Evolutionary conservation across 2,329 filamentous ascomycete genomes (phyloP).

Genomic region (Juglanconis oblonga): DNA sequence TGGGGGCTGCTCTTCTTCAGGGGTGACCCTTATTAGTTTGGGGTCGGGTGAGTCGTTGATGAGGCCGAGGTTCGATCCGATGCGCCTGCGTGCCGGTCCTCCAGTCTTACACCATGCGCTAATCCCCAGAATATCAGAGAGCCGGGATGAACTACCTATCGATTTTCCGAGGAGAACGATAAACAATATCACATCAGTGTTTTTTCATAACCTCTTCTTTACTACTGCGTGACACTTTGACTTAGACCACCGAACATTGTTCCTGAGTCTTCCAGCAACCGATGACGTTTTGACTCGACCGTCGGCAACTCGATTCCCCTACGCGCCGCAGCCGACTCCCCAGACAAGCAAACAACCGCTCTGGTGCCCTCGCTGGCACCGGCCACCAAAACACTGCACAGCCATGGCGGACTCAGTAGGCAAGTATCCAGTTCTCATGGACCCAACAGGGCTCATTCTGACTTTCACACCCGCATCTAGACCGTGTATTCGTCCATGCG

Average conservation of each 20-base stretch:
- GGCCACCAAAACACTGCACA: conserved; percentile 2
- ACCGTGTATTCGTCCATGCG: conserved; percentile 97
- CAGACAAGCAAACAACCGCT: conserved; percentile 2
- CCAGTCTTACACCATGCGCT: conserved; percentile 12
- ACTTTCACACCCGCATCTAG: conserved; percentile 43
- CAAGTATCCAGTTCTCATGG: conserved; percentile 26
- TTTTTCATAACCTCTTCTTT: neutral
- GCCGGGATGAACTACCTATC: neutral
- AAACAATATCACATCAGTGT: neutral
- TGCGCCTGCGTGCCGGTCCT: neutral
- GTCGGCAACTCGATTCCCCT: neutral
- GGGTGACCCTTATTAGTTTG: neutral
- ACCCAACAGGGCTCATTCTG: neutral
- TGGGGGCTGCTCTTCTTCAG: neutral
- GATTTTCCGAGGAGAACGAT: neutral
- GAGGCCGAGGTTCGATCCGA: conserved; percentile 10
- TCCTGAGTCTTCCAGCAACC: neutral
- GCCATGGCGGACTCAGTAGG: conserved; percentile 53
- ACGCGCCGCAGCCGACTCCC: neutral
- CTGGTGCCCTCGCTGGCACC: conserved; percentile 13
- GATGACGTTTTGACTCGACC: conserved; percentile 3
- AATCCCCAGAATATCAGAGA: conserved; percentile 7
- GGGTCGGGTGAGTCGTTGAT: no score
- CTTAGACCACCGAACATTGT: neutral
- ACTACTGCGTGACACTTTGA: neutral